phyloP scores from a whole-genome alignment of 1,284 basidiomycete species.

The Boletus mariae region DNA sequence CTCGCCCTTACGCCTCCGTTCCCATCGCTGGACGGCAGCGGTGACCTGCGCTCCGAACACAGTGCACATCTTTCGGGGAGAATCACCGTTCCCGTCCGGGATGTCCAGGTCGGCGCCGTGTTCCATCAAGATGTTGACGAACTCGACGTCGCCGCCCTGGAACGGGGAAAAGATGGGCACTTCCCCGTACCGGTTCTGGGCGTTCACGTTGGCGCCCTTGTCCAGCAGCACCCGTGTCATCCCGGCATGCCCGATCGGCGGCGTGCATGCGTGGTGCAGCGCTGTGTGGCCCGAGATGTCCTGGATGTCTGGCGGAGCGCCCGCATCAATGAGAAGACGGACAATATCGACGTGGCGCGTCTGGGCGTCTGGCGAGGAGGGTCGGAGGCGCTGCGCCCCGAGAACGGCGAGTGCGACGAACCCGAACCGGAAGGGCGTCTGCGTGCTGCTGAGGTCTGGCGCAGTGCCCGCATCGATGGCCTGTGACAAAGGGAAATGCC shows the following conservation, averaged over 20 bases:
- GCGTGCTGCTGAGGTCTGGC: conserved; percentile 41
- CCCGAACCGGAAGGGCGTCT: conserved; percentile 46
- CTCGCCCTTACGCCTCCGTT: conserved; percentile 43
- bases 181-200: conserved; percentile 46
- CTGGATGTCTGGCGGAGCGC: conserved; percentile 35
- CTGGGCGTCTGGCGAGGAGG: conserved; percentile 1
- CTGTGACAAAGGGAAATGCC: conserved; percentile 24
- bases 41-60: conserved; percentile 44
- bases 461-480: conserved; percentile 37
- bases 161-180: conserved; percentile 41
- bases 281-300: conserved; percentile 52
- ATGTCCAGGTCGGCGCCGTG: conserved; percentile 45
- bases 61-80: conserved; percentile 34
- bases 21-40: conserved; percentile 46
- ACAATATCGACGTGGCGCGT: conserved; percentile 37
- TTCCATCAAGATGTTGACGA: conserved; percentile 48
- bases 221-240: conserved; percentile 39
- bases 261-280: conserved; percentile 43
- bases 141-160: conserved; percentile 32
- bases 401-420: conserved; percentile 43
- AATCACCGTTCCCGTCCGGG: conserved; percentile 43
- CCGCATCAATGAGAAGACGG: conserved; percentile 40
- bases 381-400: conserved; percentile 41
- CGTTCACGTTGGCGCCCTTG: conserved; percentile 43
- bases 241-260: conserved; percentile 24